phyloP scores from a whole-genome alignment of 495 filamentous ascomycete genomes.

The Hypoxylon subgilvum region DNA sequence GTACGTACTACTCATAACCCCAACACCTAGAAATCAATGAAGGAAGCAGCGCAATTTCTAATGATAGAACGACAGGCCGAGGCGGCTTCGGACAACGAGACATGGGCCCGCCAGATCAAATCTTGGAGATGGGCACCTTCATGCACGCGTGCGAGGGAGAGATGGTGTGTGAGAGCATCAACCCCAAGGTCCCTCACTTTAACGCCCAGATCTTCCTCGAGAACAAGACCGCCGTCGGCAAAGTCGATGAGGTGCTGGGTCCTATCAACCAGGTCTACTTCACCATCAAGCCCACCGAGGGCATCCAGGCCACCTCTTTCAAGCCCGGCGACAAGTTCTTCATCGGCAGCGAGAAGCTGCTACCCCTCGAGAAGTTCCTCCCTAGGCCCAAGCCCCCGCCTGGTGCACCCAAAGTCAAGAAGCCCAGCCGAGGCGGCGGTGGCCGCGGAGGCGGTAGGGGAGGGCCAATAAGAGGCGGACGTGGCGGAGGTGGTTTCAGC shows the following conservation, averaged over 20 bases:
- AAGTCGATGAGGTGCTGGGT: slow-evolving; percentile 93
- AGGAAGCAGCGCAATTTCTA: background rate
- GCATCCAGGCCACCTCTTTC: slow-evolving; percentile 93
- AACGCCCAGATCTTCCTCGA: slow-evolving; percentile 98
- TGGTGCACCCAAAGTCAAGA: slow-evolving; percentile 63
- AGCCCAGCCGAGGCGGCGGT: slow-evolving; percentile 57
- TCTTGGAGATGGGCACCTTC: slow-evolving; percentile 86
- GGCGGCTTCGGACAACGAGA: slow-evolving; percentile 61
- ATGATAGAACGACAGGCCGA: slow-evolving; percentile 46
- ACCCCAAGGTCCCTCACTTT: slow-evolving; percentile 97
- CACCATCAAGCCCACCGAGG: slow-evolving; percentile 93
- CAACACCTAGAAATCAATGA: background rate
- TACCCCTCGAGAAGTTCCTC: slow-evolving; percentile 93
- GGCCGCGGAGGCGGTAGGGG: slow-evolving; percentile 43
- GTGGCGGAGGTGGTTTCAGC: slow-evolving; percentile 13
- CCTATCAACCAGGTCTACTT: slow-evolving; percentile 97
- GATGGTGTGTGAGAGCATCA: slow-evolving; percentile 91
- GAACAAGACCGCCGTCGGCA: slow-evolving; percentile 92
- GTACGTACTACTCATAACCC: slow-evolving; percentile 15
- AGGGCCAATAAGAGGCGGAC: slow-evolving; percentile 51
- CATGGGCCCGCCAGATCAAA: slow-evolving; percentile 58
- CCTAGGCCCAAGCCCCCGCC: slow-evolving; percentile 90
- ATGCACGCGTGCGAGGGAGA: slow-evolving; percentile 95
- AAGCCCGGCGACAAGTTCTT: slow-evolving; percentile 96
- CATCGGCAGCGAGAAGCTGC: slow-evolving; percentile 90